A percentile compares a stretch with the other conserved stretches of the same genome.
Evolutionary conservation across 2,329 filamentous ascomycete species (phyloP).

Genomic region (Tympanopsis confertula): DNA sequence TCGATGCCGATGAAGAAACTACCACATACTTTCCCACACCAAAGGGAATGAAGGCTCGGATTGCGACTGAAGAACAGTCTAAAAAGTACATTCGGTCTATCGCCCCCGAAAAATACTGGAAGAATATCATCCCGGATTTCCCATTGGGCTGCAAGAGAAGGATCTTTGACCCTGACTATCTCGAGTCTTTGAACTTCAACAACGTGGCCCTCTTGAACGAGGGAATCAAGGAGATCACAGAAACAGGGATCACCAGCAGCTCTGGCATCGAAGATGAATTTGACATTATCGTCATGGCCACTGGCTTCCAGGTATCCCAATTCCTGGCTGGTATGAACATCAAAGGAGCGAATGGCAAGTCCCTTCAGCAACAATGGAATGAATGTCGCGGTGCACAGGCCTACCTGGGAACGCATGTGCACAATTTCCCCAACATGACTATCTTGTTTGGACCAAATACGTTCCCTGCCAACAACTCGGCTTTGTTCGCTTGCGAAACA

Average conservation of each 20-base stretch:
- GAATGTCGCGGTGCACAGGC: conserved; percentile 42
- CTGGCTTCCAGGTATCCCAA: conserved; percentile 40
- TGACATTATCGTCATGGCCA: conserved; percentile 45
- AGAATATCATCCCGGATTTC: conserved; percentile 45
- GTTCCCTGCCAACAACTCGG: conserved; percentile 41
- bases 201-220: no score
- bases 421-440: conserved; percentile 48
- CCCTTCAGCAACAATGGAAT: conserved; percentile 38
- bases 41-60: conserved; percentile 22
- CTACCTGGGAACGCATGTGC: conserved; percentile 43
- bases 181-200: conserved; percentile 30
- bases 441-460: conserved; percentile 47
- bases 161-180: conserved; percentile 40
- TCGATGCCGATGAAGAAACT: no score
- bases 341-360: conserved; percentile 30
- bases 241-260: conserved; percentile 31
- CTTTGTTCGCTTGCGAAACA: conserved; percentile 44
- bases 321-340: conserved; percentile 42
- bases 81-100: conserved; percentile 30
- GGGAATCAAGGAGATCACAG: conserved; percentile 42
- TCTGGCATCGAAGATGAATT: conserved; percentile 19
- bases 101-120: conserved; percentile 42
- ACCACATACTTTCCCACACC: conserved; percentile 28
- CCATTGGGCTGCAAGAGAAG: conserved; percentile 43
- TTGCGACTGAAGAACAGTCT: conserved; percentile 27